Conservation (phyloP, 2,329 filamentous ascomycete genomes). For the Pleomassaria siparia region DNA sequence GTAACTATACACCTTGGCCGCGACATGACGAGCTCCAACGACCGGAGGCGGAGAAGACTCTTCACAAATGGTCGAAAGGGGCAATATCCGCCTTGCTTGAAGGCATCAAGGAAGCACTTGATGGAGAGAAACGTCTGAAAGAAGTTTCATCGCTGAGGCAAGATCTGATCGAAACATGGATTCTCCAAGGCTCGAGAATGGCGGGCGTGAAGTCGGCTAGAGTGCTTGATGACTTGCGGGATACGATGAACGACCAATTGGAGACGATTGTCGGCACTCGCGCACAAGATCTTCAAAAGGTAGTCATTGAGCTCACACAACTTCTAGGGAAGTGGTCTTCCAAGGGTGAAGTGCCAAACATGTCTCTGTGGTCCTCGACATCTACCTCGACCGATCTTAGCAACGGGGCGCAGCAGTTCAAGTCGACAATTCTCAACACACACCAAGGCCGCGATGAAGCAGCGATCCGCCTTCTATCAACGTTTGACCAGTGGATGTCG, state of each 20-base stretch:
- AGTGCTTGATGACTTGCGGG: constrained; percentile 69
- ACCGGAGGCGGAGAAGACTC: constrained; percentile 44
- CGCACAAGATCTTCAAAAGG: constrained; percentile 63
- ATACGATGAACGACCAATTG: constrained; percentile 69
- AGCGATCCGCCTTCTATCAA: constrained; percentile 62
- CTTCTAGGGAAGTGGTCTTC: constrained; percentile 62
- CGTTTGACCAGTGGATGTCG: constrained; percentile 73
- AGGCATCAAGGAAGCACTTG: constrained; percentile 64
- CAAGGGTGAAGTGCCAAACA: constrained; percentile 44
- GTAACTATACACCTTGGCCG: constrained; percentile 84
- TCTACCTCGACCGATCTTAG: constrained; percentile 66
- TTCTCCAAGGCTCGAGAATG: constrained; percentile 65
- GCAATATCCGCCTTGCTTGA: constrained; percentile 49
- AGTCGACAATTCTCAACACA: constrained; percentile 67
- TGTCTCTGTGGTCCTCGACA: constrained; percentile 67
- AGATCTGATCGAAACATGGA: constrained; percentile 72
- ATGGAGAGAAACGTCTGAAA: constrained; percentile 65
- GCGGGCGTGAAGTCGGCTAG: constrained; percentile 67
- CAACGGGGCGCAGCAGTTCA: constrained; percentile 67
- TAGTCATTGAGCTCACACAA: constrained; percentile 65
- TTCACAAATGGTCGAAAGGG: constrained; percentile 44
- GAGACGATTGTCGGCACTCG: constrained; percentile 64
- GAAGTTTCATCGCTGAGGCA: constrained; percentile 70
- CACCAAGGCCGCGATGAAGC: constrained; percentile 72
- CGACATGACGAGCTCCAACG: constrained; percentile 68